A percentile compares a stretch with the other conserved stretches of the same genome.
Conservation (phyloP, 805 yeast genomes). For the Kregervanrija delftensis region DNA sequence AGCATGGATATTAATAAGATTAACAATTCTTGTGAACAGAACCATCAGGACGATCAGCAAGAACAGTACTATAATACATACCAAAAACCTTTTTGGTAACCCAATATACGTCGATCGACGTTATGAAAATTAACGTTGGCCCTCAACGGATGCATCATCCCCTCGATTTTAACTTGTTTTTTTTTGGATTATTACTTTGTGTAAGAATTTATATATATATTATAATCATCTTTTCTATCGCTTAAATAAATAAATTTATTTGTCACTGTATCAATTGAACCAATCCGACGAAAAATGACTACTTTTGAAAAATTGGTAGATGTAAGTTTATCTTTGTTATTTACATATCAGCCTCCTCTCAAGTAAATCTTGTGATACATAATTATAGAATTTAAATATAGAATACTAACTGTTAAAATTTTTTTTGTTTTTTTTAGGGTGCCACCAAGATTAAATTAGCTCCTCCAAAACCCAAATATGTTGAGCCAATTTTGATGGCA, state of each 20-base stretch:
- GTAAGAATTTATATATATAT: no score
- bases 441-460: slow-evolving; percentile 78
- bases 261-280: no score
- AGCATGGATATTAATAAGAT: no score
- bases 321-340: slow-evolving; percentile 25
- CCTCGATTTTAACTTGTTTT: no score
- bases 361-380: neutral
- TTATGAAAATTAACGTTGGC: no score
- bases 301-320: slow-evolving; percentile 71
- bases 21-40: no score
- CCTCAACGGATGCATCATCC: no score
- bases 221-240: no score
- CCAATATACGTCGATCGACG: no score
- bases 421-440: slow-evolving; percentile 30
- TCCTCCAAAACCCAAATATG: slow-evolving; percentile 95
- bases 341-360: neutral
- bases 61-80: neutral
- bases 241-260: no score
- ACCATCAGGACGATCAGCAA: neutral
- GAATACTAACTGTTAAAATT: neutral
- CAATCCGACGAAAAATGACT: slow-evolving; percentile 34
- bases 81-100: neutral
- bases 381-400: slow-evolving; percentile 15
- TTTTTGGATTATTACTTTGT: no score
- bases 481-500: slow-evolving; percentile 82